Base-by-base conservation (phyloP, 2,329 filamentous ascomycete genomes). In the Ophiostoma tasmaniense region DNA sequence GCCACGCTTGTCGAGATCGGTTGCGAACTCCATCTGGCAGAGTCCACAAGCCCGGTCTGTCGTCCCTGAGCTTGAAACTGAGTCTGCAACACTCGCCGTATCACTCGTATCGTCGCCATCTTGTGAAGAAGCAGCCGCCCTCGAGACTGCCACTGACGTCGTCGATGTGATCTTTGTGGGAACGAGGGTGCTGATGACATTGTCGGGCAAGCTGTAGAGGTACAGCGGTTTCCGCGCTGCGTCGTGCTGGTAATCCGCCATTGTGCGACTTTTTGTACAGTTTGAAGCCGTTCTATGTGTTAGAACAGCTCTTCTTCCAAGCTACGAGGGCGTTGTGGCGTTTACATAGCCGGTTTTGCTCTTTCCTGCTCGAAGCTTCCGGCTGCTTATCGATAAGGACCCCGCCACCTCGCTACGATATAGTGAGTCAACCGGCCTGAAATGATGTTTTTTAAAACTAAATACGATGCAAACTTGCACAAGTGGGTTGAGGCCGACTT, bases 161-260 rank as follows among this genome's bases (percentile, higher is more conserved):
- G 64, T 20, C 20, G 64, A 45, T 30, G 76, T 78, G 69, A 82
- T 81, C 64, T 79, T 78, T 76, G 87, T 89, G 71, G 85, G 82
- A 11, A 85, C 83, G 73, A 96, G 82, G 2, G 87, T 90, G 67
- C 83, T 81, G 45, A 96, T 82, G 64, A 96, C 84, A 76, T 93
- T 87, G 70, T 84, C 81, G 0, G 92, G 92, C 30, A 97, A 85
- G 77, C 96, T 90, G 78, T 93, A 97, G 69, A 94, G 75, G 73
- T 87, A 87, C 67, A 86, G 80, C 14, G 84, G 84, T 70, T 83
- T 79, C 72, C 80, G 79, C 30, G 83, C 76, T 62, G 83, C 73
- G 70, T 85, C 83, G 59, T 84, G 80, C 10, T 78, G 71, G 20
- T 69, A 67, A 25, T 67, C 69, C 30, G 71, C 68, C 42, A 67